phyloP scores from a whole-genome alignment of 2,329 filamentous ascomycete genomes.

The Tricladium varicosporioides region DNA sequence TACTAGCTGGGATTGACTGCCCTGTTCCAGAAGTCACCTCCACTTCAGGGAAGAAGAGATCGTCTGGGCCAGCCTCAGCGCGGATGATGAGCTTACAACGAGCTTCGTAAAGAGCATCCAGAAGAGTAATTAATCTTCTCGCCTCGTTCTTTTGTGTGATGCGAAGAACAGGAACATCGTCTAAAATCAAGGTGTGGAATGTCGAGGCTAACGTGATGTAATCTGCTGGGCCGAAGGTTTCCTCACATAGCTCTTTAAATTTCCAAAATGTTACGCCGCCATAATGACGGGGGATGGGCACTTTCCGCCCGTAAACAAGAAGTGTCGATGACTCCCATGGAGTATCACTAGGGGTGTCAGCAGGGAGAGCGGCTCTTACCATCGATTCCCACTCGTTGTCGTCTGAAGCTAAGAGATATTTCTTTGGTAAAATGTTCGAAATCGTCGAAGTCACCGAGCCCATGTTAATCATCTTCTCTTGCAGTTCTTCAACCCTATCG shows the following conservation, averaged over 20 bases:
- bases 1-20: constrained; percentile 15
- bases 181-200: constrained; percentile 75
- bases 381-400: constrained; percentile 27
- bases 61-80: constrained; percentile 66
- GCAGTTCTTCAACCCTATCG: constrained; percentile 35
- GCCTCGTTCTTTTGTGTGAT: constrained; percentile 76
- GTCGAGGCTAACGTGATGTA: constrained; percentile 79
- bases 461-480: constrained; percentile 28
- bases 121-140: constrained; percentile 73
- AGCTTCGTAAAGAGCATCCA: constrained; percentile 81
- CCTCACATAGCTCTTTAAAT: constrained; percentile 65
- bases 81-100: constrained; percentile 71
- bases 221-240: constrained; percentile 71
- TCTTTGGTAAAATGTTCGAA: constrained; percentile 12
- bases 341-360: constrained; percentile 25
- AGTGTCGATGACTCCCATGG: constrained; percentile 46
- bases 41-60: constrained; percentile 72
- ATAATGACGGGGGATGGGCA: constrained; percentile 57
- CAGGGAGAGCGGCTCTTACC: constrained; percentile 22
- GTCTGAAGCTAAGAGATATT: constrained; percentile 27
- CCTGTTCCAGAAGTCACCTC: constrained; percentile 17
- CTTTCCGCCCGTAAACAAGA: constrained; percentile 60
- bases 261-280: constrained; percentile 61
- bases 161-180: constrained; percentile 65
- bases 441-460: constrained; percentile 4